Base-by-base conservation (phyloP, 306 rosid species). In the Rubus parviflorus region DNA sequence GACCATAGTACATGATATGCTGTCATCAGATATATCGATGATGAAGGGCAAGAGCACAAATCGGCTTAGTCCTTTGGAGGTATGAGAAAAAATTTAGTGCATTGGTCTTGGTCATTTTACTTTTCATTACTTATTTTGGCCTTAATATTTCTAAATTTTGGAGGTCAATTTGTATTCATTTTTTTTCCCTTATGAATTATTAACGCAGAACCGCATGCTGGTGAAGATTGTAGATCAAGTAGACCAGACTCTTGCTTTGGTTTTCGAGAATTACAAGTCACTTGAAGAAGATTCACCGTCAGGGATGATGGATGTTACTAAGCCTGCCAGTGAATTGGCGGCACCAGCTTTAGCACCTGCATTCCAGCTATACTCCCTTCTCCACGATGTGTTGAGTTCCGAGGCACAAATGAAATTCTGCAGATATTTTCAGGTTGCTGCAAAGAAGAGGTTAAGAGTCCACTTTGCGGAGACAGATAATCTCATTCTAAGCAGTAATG, bases 321-420 rank as follows among this genome's bases (percentile, higher is more conserved):
- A 49, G 58, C 78, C 78, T 3, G 70, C 82, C 25, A 64, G 60
- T 67, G 82, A 78, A 46, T 69, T 60, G n/a, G 78, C 56, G 2
- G 79, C 84, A 8, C 83, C 89, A 37, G 82, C 81, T 30, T 75
- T 86, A 81, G 62, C 17, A 17, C 79, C 85, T 47, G 87, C 89
- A 14, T 43, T 83, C 71, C 70, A 68, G 62, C 25, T 86, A 72
- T 81, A 67, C 56, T 62, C 52, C 54, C 84, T 86, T 52, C 67
- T 85, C 49, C 68, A 78, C 19, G 88, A 85, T 77, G 72, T 75
- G 68, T 79, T 41, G 61, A 64, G 54, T 62, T 62, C 85, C 8
- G 79, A 81, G 64, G 85, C 76, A 5, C 88, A 81, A 51, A 70
- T 66, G 76, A 77, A 75, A 65, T 58, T 85, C 4, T 75, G 74